Percentiles rank a stretch among this genome's conserved stretches.
These are phyloP conservation scores for Leucogyrophana mollusca DNA, from an alignment of 768 basidiomycete species.

Conservation along the genomic window DNA sequence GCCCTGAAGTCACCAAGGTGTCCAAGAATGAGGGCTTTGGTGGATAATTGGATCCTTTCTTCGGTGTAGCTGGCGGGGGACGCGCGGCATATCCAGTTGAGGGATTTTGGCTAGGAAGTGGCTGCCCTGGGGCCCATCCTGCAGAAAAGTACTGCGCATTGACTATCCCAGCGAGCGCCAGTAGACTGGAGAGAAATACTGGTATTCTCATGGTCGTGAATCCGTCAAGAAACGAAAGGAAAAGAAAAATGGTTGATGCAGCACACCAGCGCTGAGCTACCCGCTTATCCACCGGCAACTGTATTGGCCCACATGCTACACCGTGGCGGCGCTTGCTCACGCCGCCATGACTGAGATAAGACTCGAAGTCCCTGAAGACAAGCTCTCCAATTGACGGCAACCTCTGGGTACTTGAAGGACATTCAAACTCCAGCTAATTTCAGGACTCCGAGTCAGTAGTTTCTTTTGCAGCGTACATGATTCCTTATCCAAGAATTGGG, in stretches of 20 bases:
- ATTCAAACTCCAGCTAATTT: too few species aligned
- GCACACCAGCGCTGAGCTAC: not conserved
- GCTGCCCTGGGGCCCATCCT: conserved; percentile 81
- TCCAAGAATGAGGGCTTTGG: conserved; percentile 26
- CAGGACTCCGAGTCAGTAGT: too few species aligned
- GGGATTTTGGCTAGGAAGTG: conserved; percentile 31
- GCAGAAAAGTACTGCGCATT: conserved; percentile 74
- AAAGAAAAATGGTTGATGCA: conserved; percentile 10
- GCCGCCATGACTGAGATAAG: too few species aligned
- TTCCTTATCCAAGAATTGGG: too few species aligned
- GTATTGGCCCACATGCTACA: too few species aligned
- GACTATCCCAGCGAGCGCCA: conserved; percentile 15
- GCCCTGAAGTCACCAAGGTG: conserved; percentile 47
- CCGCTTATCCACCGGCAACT: too few species aligned
- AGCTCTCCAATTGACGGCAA: too few species aligned
- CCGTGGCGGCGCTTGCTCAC: too few species aligned
- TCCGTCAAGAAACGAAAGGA: conserved; percentile 17
- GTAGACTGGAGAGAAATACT: conserved; percentile 32
- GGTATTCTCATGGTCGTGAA: conserved; percentile 51
- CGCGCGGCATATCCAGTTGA: conserved; percentile 19
- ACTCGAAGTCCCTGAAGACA: too few species aligned
- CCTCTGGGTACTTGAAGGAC: too few species aligned
- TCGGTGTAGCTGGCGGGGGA: conserved; percentile 23
- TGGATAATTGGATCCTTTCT: conserved; percentile 9
- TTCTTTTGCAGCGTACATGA: too few species aligned